These are phyloP conservation scores for Hemileccinum impolitum DNA, from an alignment of 768 basidiomycete species.

Conservation along the genomic window DNA sequence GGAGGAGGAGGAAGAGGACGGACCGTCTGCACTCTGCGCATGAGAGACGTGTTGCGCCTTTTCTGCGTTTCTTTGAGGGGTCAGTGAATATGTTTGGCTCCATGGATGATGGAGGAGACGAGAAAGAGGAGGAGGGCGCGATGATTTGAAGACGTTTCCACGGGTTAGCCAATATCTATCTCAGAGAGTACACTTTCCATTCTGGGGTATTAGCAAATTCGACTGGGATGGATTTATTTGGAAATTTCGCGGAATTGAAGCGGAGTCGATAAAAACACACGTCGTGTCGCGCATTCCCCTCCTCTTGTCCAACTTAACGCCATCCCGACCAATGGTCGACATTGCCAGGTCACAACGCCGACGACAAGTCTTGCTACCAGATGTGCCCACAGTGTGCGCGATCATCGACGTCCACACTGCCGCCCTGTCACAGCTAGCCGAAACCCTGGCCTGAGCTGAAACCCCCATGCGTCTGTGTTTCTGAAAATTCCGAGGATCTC, in stretches of 20 bases:
- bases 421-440: background rate
- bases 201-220: constrained; percentile 21
- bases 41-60: constrained; percentile 72
- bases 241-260: constrained; percentile 24
- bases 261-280: constrained; percentile 2
- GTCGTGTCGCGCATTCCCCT: constrained; percentile 5
- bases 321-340: no score
- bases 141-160: constrained; percentile 11
- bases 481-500: constrained; percentile 13
- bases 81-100: constrained; percentile 26
- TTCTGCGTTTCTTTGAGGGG: constrained; percentile 55
- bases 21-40: constrained; percentile 81
- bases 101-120: constrained; percentile 14
- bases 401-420: no score
- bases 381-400: no score
- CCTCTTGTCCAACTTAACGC: no score
- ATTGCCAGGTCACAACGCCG: no score
- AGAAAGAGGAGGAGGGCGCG: constrained; percentile 11
- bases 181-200: constrained; percentile 13
- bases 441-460: constrained; percentile 9
- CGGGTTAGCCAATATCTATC: constrained; percentile 13
- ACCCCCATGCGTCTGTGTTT: background rate
- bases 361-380: no score
- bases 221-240: background rate
- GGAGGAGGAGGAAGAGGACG: constrained; percentile 1